Conservation (phyloP, 495 filamentous ascomycete species). For the Penicillium samsonianum region DNA sequence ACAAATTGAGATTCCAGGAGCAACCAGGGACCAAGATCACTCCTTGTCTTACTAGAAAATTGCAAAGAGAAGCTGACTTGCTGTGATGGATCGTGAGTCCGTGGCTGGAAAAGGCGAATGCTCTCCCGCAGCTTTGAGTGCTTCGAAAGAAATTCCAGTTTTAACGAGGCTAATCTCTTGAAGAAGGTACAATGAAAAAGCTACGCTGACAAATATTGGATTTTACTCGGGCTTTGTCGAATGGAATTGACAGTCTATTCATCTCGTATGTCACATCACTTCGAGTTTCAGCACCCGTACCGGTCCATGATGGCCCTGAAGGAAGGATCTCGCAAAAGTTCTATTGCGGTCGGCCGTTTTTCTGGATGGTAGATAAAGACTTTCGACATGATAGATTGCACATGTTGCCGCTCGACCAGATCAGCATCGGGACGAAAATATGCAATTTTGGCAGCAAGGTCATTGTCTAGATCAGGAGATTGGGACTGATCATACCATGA, state of each 20-base stretch:
- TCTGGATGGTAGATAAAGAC: constrained; percentile 27
- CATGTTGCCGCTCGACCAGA: constrained; percentile 24
- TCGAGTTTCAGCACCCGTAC: constrained; percentile 21
- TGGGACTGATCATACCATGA: constrained; percentile 20
- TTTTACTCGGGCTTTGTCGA: not conserved
- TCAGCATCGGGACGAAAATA: constrained; percentile 25
- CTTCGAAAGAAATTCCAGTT: too few species aligned
- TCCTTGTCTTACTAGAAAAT: too few species aligned
- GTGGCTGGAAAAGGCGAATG: too few species aligned
- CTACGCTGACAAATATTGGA: too few species aligned
- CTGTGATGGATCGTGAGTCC: too few species aligned
- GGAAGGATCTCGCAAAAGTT: constrained; percentile 26
- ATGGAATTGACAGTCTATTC: not conserved
- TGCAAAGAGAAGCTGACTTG: too few species aligned
- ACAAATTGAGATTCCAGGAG: too few species aligned
- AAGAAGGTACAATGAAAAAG: too few species aligned
- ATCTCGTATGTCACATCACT: not conserved
- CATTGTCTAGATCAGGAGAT: constrained; percentile 9
- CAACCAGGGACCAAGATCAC: too few species aligned
- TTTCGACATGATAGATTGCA: constrained; percentile 27
- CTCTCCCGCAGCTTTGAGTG: too few species aligned
- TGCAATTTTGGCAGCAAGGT: constrained; percentile 24
- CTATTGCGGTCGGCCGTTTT: constrained; percentile 20
- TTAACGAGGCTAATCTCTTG: too few species aligned
- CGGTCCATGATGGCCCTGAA: constrained; percentile 30